Evolutionary conservation across 108 stramenopile genomes (phyloP).

Genomic region (Cyclotella kingstonii): DNA sequence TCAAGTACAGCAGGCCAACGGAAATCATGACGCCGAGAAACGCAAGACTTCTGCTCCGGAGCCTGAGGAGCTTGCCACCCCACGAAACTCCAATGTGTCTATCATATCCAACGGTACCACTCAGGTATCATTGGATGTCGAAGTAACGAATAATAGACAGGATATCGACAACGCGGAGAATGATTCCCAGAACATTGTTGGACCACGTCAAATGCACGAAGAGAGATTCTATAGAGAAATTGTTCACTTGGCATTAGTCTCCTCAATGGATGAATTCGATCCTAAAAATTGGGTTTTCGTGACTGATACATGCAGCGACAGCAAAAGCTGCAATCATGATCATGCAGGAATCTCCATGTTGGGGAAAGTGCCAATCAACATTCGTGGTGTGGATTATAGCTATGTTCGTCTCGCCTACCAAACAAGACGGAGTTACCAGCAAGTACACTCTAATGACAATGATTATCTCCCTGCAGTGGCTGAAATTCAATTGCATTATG

Average conservation of each 20-base stretch:
- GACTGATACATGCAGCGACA: no score
- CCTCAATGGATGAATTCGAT: slow-evolving; percentile 1
- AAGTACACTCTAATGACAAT: background rate
- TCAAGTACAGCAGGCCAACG: no score
- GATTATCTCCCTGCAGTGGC: slow-evolving; percentile 65
- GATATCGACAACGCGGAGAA: background rate
- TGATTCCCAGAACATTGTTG: background rate
- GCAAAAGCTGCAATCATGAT: no score
- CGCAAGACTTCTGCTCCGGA: no score
- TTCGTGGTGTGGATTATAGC: background rate
- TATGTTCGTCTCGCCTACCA: background rate
- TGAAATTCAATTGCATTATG: slow-evolving; percentile 60
- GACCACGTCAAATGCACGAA: slow-evolving; percentile 3
- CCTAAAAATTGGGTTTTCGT: slow-evolving; percentile 6
- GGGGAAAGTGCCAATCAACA: no score
- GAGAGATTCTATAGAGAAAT: slow-evolving; percentile 84
- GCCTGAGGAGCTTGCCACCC: no score
- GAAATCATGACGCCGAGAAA: slow-evolving; percentile 10
- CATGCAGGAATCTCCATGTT: no score
- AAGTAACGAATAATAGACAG: background rate
- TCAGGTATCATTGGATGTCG: background rate
- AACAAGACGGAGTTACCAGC: no score
- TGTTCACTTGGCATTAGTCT: slow-evolving; percentile 34
- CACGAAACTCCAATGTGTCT: no score
- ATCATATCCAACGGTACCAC: background rate